phyloP scores from a whole-genome alignment of 2,329 filamentous ascomycete genomes.

The Raffaelea arxii region DNA sequence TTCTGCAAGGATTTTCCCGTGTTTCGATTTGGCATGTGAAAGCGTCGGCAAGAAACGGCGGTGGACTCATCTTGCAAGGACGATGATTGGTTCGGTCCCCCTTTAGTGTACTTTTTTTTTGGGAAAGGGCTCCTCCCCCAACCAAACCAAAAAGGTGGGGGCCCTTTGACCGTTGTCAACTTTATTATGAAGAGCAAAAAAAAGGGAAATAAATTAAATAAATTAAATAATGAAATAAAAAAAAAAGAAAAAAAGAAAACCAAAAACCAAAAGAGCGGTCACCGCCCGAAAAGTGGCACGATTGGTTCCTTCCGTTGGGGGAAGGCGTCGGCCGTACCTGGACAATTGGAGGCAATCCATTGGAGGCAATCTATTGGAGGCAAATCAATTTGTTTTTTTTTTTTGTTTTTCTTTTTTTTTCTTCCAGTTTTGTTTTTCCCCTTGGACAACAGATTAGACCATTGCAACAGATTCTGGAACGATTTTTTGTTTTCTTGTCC shows the following conservation, averaged over 20 bases:
- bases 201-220: too few species aligned
- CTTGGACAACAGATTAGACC: background rate
- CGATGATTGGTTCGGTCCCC: background rate
- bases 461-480: too few species aligned
- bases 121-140: too few species aligned
- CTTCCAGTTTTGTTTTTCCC: background rate
- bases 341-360: too few species aligned
- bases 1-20: too few species aligned
- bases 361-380: background rate
- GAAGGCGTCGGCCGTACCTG: too few species aligned
- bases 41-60: background rate
- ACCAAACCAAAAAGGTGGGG: too few species aligned
- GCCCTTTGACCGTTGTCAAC: too few species aligned
- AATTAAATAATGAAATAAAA: too few species aligned
- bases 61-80: background rate
- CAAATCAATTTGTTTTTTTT: background rate
- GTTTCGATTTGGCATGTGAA: background rate
- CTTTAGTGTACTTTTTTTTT: too few species aligned
- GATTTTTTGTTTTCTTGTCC: too few species aligned
- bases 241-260: background rate
- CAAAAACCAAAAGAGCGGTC: background rate
- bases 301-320: background rate
- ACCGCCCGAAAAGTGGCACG: background rate
- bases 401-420: background rate
- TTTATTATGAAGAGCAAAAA: too few species aligned